A percentile compares a stretch with the other conserved stretches of the same genome.
Evolutionary conservation across 106 monocot genomes (phyloP).

Genomic region (Dendrobium catenatum): DNA sequence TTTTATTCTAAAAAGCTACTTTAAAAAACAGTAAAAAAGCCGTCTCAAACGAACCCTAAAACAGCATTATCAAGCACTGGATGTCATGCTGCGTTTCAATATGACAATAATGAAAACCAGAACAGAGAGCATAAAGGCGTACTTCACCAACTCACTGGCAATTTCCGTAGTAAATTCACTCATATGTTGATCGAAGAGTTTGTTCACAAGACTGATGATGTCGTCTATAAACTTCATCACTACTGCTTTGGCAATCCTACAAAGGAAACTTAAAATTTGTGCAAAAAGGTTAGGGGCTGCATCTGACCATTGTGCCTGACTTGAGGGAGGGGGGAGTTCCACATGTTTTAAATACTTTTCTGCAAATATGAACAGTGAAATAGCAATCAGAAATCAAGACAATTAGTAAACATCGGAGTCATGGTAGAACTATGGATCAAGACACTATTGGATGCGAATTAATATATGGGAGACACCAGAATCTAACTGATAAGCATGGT

Average conservation of each 20-base stretch:
- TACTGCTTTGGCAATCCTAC: constrained; percentile 11
- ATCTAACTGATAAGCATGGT: no score
- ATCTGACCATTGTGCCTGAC: background rate
- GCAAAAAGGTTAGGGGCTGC: constrained; percentile 5
- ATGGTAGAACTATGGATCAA: no score
- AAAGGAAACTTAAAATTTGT: constrained; percentile 16
- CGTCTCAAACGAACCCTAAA: background rate
- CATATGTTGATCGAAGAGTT: constrained; percentile 11
- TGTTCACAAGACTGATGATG: constrained; percentile 16
- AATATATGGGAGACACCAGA: no score
- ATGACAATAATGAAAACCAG: constrained; percentile 36
- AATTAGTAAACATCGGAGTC: no score
- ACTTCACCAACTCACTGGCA: constrained; percentile 20
- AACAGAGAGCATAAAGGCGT: constrained; percentile 33
- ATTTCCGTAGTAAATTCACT: constrained; percentile 9
- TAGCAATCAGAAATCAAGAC: background rate
- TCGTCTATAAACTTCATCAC: constrained; percentile 18
- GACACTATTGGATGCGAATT: no score
- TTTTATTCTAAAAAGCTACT: no score
- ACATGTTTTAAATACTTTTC: constrained; percentile 2
- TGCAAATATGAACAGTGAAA: background rate
- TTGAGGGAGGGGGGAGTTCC: background rate
- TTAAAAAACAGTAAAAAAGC: no score
- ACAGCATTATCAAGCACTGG: background rate
- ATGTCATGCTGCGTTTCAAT: constrained; percentile 12